Evolutionary conservation across 2,329 filamentous ascomycete genomes (phyloP), one percentile per base, ranked within the genome.

Genomic region (Cylindrodendrum hubeiense): DNA sequence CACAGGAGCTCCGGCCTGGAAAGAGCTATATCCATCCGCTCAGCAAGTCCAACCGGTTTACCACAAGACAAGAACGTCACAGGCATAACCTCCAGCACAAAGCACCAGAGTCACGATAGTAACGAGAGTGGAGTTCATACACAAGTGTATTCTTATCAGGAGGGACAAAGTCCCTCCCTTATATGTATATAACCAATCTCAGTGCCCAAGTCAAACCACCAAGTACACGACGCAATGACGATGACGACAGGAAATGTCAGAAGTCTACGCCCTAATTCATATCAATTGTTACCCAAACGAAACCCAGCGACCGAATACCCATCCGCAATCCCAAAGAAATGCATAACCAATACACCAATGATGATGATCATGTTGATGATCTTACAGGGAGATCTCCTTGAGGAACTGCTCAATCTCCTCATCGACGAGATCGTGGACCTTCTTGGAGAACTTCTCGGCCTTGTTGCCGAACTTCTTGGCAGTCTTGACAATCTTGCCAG

Each of bases 341-440:
- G 67, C 62, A 63, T 72, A 75, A 60, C 61, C 72, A 63, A 71
- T 68, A 71, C 64, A 74, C 71, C 62, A 61, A 24, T 60, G 43
- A 72, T 68, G 59, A 67, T 67, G 69, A 66, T 63, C 65, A 60
- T 56, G 61, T 64, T 60, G 52, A 72, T 61, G 66, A 68, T 71
- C 69, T 80, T 79, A 82, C 74, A 78, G 63, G 50, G 75, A 72
- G 44, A 88, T 71, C 76, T 89, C 86, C 73, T 86, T 82, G 59
- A 89, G 80, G 75, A 91, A 87, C 75, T 87, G 83, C 79, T 86
- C 81, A 49, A 90, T 80, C 82, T 90, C 87, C 79, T 88, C 83
- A 24, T 90, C 86, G 55, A 91, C 85, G 37, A 89, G 77, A 68
- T 88, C 81, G 74, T 89, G 86, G 71, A 91, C 86, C 85, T 89